Evolutionary conservation across 73 alveolate genomes (phyloP).

Genomic region (Paramecium pentaurelia): DNA sequence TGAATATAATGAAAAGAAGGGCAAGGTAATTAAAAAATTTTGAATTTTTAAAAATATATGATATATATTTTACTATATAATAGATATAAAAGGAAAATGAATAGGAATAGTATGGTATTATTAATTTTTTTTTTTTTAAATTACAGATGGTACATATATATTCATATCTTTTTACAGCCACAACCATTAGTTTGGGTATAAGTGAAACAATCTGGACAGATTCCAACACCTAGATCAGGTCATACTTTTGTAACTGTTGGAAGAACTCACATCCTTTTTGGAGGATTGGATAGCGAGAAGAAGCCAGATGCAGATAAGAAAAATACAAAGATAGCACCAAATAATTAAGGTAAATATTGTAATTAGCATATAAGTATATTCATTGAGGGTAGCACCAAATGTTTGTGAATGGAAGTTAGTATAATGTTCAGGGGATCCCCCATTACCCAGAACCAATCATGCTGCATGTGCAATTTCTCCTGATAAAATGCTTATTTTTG

Average conservation of each 20-base stretch:
- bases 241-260: conserved; percentile 82
- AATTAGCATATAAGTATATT: conserved; percentile 9
- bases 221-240: conserved; percentile 86
- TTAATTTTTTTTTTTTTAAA: neutral
- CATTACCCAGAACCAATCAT: conserved; percentile 84
- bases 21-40: neutral
- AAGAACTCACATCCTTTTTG: conserved; percentile 77
- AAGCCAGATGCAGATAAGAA: conserved; percentile 76
- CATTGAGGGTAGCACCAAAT: conserved; percentile 46
- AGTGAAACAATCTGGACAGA: conserved; percentile 73
- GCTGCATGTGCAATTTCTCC: conserved; percentile 77
- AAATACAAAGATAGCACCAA: conserved; percentile 23
- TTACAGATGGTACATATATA: conserved; percentile 1
- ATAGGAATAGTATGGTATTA: neutral
- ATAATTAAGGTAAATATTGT: conserved; percentile 43
- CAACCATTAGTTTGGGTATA: conserved; percentile 85
- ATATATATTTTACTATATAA: neutral
- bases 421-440: conserved; percentile 66
- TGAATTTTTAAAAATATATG: neutral
- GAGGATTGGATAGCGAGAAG: conserved; percentile 80
- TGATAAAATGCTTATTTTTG: conserved; percentile 80
- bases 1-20: neutral
- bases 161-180: conserved; percentile 66
- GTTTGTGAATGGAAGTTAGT: conserved; percentile 77
- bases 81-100: neutral